Base-by-base conservation (phyloP, 345 rosid species). In the Firmiana major region DNA sequence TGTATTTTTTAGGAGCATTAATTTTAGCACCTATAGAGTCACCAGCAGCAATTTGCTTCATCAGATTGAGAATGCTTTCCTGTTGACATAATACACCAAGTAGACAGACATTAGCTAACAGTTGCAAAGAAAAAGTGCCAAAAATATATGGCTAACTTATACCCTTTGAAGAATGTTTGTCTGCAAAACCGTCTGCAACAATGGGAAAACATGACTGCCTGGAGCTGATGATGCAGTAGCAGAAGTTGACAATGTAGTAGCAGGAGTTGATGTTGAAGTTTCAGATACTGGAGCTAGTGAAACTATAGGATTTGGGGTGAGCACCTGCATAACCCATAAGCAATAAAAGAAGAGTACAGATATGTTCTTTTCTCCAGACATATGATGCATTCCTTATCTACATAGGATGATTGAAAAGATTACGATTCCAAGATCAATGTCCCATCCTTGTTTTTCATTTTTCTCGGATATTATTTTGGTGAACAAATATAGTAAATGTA, bases 131-230 rank as follows among this genome's bases (percentile, higher is more conserved):
- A 42, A 48, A 62, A 71, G 68, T 38, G 71, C 28, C 16, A 34
- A 76, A 78, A 74, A 60, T 13, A 68, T 51, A 54, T 40, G 74
- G 74, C 57, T 45, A 74, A 75, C 19, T 19, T 84, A 72, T 89
- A 96, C 99, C 88, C 97, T 88, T 83, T 96, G 98, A 79, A 80
- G 28, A 74, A 91, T 87, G 82, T 93, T 96, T 59, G 94, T 78
- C 77, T 92, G 97, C 78, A 95, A 81, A 83, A 91, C 83, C 48
- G 90, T 77, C 67, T 80, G 84, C 82, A 93, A 79, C 66, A 76
- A 54, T 48, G 89, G 88, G 78, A 86, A 85, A 76, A 90, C 81
- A 72, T 91, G 59, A 86, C 63, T 73, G 69, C 34, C 3, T 1
- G 34, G 34, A 31, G 34, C 3, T 31, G 34, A 2, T 31, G 34